Conservation (phyloP, 441 rosid species). For the Adansonia rubrostipa region DNA sequence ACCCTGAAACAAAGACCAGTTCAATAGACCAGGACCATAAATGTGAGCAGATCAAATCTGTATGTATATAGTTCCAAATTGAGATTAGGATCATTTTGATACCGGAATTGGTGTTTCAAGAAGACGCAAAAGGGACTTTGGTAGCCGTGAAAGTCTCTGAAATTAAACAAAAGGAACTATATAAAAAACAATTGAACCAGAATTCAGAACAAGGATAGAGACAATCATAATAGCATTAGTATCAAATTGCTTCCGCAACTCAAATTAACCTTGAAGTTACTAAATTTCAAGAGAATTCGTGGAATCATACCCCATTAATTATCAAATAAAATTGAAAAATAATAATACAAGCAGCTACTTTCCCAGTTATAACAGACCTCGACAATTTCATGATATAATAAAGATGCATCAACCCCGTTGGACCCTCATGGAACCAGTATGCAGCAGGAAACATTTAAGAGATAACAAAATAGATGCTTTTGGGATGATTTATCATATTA, state of each 20-base stretch:
- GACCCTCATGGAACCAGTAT: neutral
- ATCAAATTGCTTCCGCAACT: neutral
- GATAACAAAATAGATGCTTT: slow-evolving; percentile 6
- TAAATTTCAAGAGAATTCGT: neutral
- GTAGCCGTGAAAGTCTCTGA: slow-evolving; percentile 81
- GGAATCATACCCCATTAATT: neutral
- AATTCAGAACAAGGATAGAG: slow-evolving; percentile 4
- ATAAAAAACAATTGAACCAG: slow-evolving; percentile 20
- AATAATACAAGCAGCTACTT: neutral
- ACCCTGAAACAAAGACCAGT: slow-evolving; percentile 68
- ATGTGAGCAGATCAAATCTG: neutral
- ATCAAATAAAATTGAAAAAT: neutral
- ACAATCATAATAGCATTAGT: neutral
- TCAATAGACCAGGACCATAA: slow-evolving; percentile 17
- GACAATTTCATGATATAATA: neutral
- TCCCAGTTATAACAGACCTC: neutral
- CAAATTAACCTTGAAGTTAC: slow-evolving; percentile 1
- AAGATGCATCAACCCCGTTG: neutral
- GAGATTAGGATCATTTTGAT: slow-evolving; percentile 26
- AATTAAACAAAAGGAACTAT: slow-evolving; percentile 24
- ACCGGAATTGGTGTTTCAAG: slow-evolving; percentile 89
- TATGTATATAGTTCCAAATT: slow-evolving; percentile 1
- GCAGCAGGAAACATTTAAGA: slow-evolving; percentile 12
- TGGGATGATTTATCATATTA: neutral
- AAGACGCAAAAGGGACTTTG: slow-evolving; percentile 89